A percentile compares a stretch with the other conserved stretches of the same genome.
Conservation (phyloP, 371 early-diverging fungal species). For the Syncephalastrum racemosum region DNA sequence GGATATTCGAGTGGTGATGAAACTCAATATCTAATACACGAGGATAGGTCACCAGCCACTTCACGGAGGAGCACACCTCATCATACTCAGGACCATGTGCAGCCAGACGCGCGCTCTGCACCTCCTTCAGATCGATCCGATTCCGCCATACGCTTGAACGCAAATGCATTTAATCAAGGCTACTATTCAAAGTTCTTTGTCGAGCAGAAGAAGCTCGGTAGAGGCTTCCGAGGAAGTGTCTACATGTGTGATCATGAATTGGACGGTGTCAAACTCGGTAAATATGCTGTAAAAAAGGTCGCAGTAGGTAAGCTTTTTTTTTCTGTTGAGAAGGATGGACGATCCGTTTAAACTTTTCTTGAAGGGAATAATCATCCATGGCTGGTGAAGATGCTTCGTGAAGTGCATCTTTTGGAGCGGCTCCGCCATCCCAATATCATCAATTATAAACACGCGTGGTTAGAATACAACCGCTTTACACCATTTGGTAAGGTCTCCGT, state of each 20-base stretch:
- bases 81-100: too few species aligned
- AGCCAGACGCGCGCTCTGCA: background rate
- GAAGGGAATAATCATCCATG: slow-evolving; percentile 80
- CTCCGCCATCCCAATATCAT: slow-evolving; percentile 91
- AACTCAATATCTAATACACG: too few species aligned
- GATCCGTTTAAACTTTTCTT: background rate
- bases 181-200: slow-evolving; percentile 95
- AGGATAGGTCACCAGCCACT: too few species aligned
- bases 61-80: too few species aligned
- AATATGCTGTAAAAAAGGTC: slow-evolving; percentile 93
- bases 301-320: slow-evolving; percentile 64
- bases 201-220: slow-evolving; percentile 83
- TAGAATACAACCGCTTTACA: slow-evolving; percentile 80
- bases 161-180: slow-evolving; percentile 80
- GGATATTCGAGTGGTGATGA: slow-evolving; percentile 1
- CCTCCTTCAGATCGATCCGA: background rate
- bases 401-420: slow-evolving; percentile 88
- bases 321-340: too few species aligned
- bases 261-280: slow-evolving; percentile 78
- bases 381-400: slow-evolving; percentile 92
- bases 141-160: slow-evolving; percentile 26
- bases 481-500: slow-evolving; percentile 67
- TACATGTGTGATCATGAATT: slow-evolving; percentile 87
- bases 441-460: slow-evolving; percentile 93
- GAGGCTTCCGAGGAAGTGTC: slow-evolving; percentile 90